A percentile compares a stretch with the other conserved stretches of the same genome.
phyloP scores from a whole-genome alignment of 2,329 filamentous ascomycete genomes.

The Chalara sp. region DNA sequence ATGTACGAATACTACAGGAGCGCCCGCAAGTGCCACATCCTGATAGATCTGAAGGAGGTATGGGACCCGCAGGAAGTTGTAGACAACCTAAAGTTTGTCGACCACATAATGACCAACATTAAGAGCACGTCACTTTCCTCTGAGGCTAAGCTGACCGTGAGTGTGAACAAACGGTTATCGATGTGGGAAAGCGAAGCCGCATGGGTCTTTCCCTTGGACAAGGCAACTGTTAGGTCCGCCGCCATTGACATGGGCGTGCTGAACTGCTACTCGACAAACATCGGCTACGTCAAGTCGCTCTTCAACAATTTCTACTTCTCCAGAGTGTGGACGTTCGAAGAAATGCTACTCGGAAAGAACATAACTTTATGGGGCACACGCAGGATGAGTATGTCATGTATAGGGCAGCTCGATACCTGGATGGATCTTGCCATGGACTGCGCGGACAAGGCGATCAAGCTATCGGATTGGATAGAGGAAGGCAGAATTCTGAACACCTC shows the following conservation, averaged over 20 bases:
- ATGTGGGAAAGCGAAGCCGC: slow-evolving; percentile 1
- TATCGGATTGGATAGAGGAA: slow-evolving; percentile 5
- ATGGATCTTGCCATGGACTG: slow-evolving; percentile 11
- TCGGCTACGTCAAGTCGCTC: too few species aligned
- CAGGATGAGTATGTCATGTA: slow-evolving; percentile 2
- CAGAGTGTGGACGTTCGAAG: too few species aligned
- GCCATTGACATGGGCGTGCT: too few species aligned
- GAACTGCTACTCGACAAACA: too few species aligned
- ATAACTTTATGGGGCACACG: slow-evolving; percentile 3
- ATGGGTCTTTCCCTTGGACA: too few species aligned
- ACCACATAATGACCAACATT: slow-evolving; percentile 21
- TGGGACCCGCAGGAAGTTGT: slow-evolving; percentile 27
- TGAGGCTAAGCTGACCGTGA: slow-evolving; percentile 14
- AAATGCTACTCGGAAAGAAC: too few species aligned
- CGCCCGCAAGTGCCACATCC: slow-evolving; percentile 19
- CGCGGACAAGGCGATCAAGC: slow-evolving; percentile 9
- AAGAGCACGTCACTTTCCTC: slow-evolving; percentile 17
- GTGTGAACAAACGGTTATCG: slow-evolving; percentile 12
- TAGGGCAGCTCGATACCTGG: slow-evolving; percentile 10
- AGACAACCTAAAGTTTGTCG: slow-evolving; percentile 25
- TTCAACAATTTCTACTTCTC: too few species aligned
- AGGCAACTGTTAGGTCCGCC: too few species aligned
- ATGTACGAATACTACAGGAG: slow-evolving; percentile 19
- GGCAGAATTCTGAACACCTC: slow-evolving; percentile 7
- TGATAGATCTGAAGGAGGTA: slow-evolving; percentile 26